These are phyloP conservation scores for Vitis labrusca DNA, from an alignment of 164 flowering plant genomes.

Conservation along the genomic window DNA sequence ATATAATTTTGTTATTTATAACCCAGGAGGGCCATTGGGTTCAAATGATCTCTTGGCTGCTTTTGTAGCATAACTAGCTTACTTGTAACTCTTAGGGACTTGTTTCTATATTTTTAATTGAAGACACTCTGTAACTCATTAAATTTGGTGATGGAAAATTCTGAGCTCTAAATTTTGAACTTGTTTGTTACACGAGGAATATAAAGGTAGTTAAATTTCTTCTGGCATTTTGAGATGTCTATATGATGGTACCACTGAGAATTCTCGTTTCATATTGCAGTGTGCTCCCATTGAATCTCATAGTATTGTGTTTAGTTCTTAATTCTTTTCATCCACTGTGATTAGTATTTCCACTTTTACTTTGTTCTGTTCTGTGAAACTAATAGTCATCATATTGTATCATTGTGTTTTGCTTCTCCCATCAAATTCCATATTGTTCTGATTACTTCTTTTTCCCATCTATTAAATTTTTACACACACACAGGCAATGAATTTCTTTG, in stretches of 20 bases:
- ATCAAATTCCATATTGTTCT: background rate
- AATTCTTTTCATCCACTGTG: background rate
- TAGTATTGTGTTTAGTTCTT: no score
- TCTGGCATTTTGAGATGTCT: background rate
- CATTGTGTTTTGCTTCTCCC: no score
- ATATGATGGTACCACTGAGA: background rate
- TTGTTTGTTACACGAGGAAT: background rate
- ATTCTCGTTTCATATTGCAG: no score
- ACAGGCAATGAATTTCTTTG: constrained; percentile 99
- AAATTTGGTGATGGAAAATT: background rate
- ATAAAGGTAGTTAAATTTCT: background rate
- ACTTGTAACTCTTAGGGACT: background rate
- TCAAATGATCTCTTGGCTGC: background rate
- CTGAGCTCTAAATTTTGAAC: background rate
- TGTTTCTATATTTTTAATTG: background rate
- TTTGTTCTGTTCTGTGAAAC: background rate
- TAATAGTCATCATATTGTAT: background rate
- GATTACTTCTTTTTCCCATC: constrained; percentile 4
- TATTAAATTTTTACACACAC: constrained; percentile 10
- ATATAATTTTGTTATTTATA: no score
- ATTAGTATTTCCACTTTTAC: background rate
- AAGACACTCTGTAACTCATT: background rate
- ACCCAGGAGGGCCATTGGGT: no score
- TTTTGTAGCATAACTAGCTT: background rate
- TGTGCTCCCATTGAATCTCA: no score